These are phyloP conservation scores for Anaeramoeba flamelloides DNA, from an alignment of 78 protist genomes.

Conservation along the genomic window DNA sequence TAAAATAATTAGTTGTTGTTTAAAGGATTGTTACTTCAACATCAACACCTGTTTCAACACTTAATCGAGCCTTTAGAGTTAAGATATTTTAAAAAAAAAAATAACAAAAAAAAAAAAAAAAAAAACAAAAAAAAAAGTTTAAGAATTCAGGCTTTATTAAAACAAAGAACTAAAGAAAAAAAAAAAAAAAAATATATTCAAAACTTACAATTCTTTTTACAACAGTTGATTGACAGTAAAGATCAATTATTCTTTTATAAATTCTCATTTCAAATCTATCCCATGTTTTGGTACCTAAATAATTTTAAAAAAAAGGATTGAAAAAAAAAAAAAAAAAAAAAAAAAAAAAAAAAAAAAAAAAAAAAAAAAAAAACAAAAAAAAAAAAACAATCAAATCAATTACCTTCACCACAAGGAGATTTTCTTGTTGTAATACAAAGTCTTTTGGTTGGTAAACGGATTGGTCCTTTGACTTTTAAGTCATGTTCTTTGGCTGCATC, in stretches of 20 bases:
- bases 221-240: conserved; percentile 62
- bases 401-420: conserved; percentile 99
- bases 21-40: too few species aligned
- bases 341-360: background rate
- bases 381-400: too few species aligned
- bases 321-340: too few species aligned
- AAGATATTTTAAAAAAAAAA: too few species aligned
- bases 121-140: too few species aligned
- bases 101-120: too few species aligned
- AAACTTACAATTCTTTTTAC: conserved; percentile 70
- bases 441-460: conserved; percentile 93
- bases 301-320: too few species aligned
- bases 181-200: background rate
- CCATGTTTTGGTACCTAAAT: conserved; percentile 90
- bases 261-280: conserved; percentile 96
- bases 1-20: too few species aligned
- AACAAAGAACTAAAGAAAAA: background rate
- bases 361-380: background rate
- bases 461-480: conserved; percentile 84
- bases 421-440: conserved; percentile 92
- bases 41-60: too few species aligned
- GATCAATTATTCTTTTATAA: conserved; percentile 98
- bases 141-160: too few species aligned
- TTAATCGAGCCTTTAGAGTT: too few species aligned
- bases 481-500: too few species aligned